Evolutionary conservation across 2,329 filamentous ascomycete species (phyloP).

Genomic region (Tolypocladium capitatum): DNA sequence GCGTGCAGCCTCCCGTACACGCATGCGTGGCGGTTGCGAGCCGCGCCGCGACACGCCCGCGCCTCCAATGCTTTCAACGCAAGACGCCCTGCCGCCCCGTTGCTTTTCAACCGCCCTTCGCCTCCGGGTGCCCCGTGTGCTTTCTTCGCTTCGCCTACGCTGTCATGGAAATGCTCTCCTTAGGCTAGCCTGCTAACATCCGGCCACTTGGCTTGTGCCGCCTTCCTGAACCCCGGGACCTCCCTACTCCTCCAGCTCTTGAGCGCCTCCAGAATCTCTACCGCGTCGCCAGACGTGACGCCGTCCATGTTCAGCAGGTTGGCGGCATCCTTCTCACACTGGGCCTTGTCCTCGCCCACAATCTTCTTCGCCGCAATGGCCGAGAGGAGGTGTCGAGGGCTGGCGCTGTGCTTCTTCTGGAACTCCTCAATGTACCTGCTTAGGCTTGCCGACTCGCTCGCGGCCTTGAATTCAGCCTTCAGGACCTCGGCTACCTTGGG

Average conservation of each 20-base stretch:
- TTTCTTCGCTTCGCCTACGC: background rate
- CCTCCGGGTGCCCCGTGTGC: background rate
- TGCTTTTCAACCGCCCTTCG: background rate
- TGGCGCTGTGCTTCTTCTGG: slow-evolving; percentile 46
- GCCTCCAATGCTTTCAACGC: slow-evolving; percentile 1
- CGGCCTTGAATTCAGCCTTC: slow-evolving; percentile 50
- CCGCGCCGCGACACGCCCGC: background rate
- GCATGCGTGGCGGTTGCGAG: background rate
- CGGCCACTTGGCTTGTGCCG: slow-evolving; percentile 36
- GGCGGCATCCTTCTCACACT: slow-evolving; percentile 50
- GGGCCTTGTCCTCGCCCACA: slow-evolving; percentile 42
- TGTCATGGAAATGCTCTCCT: slow-evolving; percentile 1
- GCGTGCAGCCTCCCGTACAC: background rate
- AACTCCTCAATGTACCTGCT: slow-evolving; percentile 55
- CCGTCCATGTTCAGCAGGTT: slow-evolving; percentile 38
- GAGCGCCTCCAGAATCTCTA: slow-evolving; percentile 29
- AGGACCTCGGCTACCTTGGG: slow-evolving; percentile 56
- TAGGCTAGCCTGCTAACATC: slow-evolving; percentile 32
- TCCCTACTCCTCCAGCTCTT: slow-evolving; percentile 36
- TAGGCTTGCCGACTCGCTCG: slow-evolving; percentile 45
- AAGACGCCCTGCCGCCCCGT: background rate
- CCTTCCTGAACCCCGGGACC: slow-evolving; percentile 32
- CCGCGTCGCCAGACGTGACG: slow-evolving; percentile 42
- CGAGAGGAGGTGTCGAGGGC: slow-evolving; percentile 48
- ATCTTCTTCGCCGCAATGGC: slow-evolving; percentile 46